phyloP scores from a whole-genome alignment of 2,329 filamentous ascomycete species.

The Pezicula radicicola region DNA sequence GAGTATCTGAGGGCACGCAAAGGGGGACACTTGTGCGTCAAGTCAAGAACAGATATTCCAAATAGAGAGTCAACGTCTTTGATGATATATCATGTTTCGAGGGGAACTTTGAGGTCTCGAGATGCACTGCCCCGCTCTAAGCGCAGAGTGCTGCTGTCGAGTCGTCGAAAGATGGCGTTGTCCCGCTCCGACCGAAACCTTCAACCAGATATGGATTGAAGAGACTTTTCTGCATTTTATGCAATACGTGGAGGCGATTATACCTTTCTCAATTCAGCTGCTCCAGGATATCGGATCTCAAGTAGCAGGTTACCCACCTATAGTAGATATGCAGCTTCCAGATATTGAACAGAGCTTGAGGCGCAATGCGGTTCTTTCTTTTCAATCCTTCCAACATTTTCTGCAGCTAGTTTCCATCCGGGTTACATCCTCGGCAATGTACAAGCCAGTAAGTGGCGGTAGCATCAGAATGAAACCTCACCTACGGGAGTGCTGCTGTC shows the following conservation, averaged over 20 bases:
- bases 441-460: too few species aligned
- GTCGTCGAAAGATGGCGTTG: constrained; percentile 7
- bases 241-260: constrained; percentile 3
- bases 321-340: neutral
- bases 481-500: too few species aligned
- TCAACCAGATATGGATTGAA: constrained; percentile 2
- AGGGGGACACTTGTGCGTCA: neutral
- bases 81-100: constrained; percentile 1
- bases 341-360: neutral
- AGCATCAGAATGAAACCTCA: too few species aligned
- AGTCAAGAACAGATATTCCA: neutral
- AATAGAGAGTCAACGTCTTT: neutral
- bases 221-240: constrained; percentile 6
- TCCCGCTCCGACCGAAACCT: constrained; percentile 9
- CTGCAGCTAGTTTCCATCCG: too few species aligned
- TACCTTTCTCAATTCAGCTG: constrained; percentile 11
- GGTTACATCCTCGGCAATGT: too few species aligned
- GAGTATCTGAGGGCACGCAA: neutral
- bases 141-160: constrained; percentile 12
- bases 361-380: neutral
- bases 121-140: constrained; percentile 17
- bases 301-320: neutral
- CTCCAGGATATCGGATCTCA: constrained; percentile 9
- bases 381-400: too few species aligned
- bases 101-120: neutral